phyloP scores from a whole-genome alignment of 2,329 filamentous ascomycete genomes.

The Pseudocercospora eumusae region DNA sequence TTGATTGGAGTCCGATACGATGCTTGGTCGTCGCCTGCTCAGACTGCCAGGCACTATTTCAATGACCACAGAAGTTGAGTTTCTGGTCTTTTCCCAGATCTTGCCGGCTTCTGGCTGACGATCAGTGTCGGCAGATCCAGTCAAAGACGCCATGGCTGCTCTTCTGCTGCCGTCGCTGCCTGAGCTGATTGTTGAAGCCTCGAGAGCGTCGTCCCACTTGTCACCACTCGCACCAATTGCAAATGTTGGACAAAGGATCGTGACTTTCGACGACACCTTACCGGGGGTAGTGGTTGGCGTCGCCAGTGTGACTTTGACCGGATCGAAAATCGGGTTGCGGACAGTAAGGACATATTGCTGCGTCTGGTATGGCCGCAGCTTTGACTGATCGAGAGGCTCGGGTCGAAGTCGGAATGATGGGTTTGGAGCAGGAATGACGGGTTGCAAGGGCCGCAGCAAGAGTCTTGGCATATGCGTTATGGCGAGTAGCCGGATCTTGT shows the following conservation, averaged over 20 bases:
- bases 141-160: conserved; percentile 38
- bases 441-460: conserved; percentile 62
- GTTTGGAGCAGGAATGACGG: conserved; percentile 30
- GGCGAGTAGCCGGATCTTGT: conserved; percentile 89
- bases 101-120: conserved; percentile 82
- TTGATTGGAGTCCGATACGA: conserved; percentile 34
- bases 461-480: conserved; percentile 81
- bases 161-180: conserved; percentile 33
- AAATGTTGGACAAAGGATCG: conserved; percentile 90
- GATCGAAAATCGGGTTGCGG: conserved; percentile 91
- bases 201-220: conserved; percentile 79
- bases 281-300: conserved; percentile 79
- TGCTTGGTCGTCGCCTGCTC: conserved; percentile 35
- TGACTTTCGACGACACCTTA: conserved; percentile 75
- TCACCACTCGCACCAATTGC: conserved; percentile 93
- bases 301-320: conserved; percentile 81
- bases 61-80: conserved; percentile 92
- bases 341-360: conserved; percentile 86
- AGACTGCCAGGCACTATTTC: conserved; percentile 71
- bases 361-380: conserved; percentile 48
- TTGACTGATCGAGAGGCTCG: conserved; percentile 23
- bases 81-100: conserved; percentile 90
- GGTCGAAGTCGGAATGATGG: conserved; percentile 31
- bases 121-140: conserved; percentile 48
- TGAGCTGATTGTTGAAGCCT: conserved; percentile 41